Conservation (phyloP, 352 stramenopile species). For the Phytophthora chlamydospora region DNA sequence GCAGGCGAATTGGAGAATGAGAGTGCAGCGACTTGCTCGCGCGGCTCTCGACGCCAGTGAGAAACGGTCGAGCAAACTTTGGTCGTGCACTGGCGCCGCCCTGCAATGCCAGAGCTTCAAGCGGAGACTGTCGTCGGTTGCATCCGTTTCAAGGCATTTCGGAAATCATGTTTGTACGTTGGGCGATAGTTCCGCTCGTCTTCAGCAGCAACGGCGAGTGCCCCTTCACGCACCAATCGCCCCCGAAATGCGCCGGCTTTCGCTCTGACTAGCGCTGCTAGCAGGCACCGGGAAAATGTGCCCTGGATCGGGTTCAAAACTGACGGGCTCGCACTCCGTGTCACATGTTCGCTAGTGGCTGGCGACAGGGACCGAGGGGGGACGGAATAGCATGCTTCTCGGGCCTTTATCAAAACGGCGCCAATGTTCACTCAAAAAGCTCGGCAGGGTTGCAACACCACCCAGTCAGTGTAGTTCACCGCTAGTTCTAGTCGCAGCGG, state of each 20-base stretch:
- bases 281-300: background rate
- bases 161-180: slow-evolving; percentile 8
- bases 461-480: too few relatives aligned
- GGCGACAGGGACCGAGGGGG: too few relatives aligned
- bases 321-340: background rate
- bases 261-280: background rate
- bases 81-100: too few relatives aligned
- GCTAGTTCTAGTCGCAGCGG: too few relatives aligned
- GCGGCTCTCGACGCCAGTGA: background rate
- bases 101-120: slow-evolving; percentile 1
- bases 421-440: too few relatives aligned
- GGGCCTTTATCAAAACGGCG: too few relatives aligned
- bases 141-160: slow-evolving; percentile 5
- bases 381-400: background rate
- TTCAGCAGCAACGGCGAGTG: background rate
- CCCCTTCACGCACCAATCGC: background rate
- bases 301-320: slow-evolving; percentile 3
- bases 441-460: background rate
- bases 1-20: slow-evolving; percentile 41
- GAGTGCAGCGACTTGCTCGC: slow-evolving; percentile 1
- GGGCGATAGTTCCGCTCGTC: background rate
- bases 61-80: slow-evolving; percentile 5
- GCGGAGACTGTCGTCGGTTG: slow-evolving; percentile 5
- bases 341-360: slow-evolving; percentile 2
- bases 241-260: background rate